These are phyloP conservation scores for Vitis cinerea DNA, from an alignment of 164 flowering plant species.

Conservation along the genomic window DNA sequence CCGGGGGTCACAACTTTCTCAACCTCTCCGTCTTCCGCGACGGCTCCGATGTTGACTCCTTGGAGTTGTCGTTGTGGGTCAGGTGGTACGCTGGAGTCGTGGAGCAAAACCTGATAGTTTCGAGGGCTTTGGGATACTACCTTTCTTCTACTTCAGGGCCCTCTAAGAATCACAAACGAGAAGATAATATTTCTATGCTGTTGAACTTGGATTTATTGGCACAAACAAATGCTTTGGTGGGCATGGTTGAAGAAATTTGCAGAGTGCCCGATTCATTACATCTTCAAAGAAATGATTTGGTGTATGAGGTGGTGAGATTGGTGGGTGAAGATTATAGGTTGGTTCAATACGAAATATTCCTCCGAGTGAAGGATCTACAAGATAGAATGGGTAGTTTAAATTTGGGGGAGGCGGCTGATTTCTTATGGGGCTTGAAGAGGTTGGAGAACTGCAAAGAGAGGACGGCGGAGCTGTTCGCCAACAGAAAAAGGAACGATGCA, in stretches of 20 bases:
- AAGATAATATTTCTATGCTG: constrained; percentile 22
- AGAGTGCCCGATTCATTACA: constrained; percentile 38
- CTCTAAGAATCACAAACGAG: not conserved
- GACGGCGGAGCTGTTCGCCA: constrained; percentile 26
- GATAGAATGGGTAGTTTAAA: constrained; percentile 36
- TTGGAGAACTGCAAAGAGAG: constrained; percentile 50
- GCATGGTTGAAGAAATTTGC: constrained; percentile 37
- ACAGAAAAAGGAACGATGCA: constrained; percentile 29
- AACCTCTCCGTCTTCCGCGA: constrained; percentile 64
- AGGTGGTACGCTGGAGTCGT: constrained; percentile 61
- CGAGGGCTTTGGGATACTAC: constrained; percentile 40
- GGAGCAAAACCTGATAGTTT: constrained; percentile 44
- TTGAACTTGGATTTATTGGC: constrained; percentile 33
- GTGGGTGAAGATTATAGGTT: constrained; percentile 41
- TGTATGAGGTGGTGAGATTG: constrained; percentile 41
- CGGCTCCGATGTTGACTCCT: constrained; percentile 29
- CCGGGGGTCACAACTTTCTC: constrained; percentile 62
- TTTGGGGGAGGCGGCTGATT: constrained; percentile 47
- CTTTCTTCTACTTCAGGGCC: constrained; percentile 17
- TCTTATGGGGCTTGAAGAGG: constrained; percentile 38
- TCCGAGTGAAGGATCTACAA: constrained; percentile 42
- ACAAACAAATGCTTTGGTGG: constrained; percentile 46
- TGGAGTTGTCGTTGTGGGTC: constrained; percentile 58
- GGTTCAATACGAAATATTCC: constrained; percentile 41
- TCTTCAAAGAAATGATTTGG: constrained; percentile 33